A percentile compares a stretch with the other conserved stretches of the same genome.
These are phyloP conservation scores for Aristolochia californica DNA, from an alignment of 164 flowering plant species.

Conservation along the genomic window DNA sequence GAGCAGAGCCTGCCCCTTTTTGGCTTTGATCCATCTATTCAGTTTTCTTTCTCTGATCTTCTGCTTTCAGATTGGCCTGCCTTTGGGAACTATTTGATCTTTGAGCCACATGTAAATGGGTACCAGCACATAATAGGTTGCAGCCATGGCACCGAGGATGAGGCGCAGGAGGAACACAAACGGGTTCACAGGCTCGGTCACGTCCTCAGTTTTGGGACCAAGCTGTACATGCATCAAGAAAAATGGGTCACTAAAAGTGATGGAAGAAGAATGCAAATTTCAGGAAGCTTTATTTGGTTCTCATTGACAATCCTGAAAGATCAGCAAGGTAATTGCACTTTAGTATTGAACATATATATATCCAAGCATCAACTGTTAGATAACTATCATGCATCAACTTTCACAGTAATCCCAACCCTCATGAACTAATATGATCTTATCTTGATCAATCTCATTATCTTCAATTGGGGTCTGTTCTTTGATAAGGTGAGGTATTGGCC, in stretches of 20 bases:
- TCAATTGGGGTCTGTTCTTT: too few species aligned
- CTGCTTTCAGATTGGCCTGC: constrained; percentile 46
- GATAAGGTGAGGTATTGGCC: too few species aligned
- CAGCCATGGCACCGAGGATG: constrained; percentile 65
- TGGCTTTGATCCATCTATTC: background rate
- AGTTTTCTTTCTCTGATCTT: background rate
- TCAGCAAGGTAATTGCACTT: too few species aligned
- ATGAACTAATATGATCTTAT: too few species aligned
- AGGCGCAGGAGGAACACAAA: constrained; percentile 46
- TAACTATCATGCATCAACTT: too few species aligned
- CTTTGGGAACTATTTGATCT: constrained; percentile 76
- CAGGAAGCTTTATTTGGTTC: background rate
- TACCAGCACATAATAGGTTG: constrained; percentile 59
- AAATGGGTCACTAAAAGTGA: background rate
- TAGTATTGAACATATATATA: too few species aligned
- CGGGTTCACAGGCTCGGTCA: constrained; percentile 29
- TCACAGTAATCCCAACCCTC: too few species aligned
- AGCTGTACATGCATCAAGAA: constrained; percentile 33
- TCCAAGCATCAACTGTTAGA: too few species aligned
- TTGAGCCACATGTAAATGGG: constrained; percentile 98
- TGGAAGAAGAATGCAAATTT: background rate
- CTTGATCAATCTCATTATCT: too few species aligned
- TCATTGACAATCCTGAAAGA: too few species aligned
- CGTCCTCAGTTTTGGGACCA: constrained; percentile 51
- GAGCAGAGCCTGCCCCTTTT: too few species aligned